Conservation (phyloP, 139 green algal species). For the Closterium sp. region DNA sequence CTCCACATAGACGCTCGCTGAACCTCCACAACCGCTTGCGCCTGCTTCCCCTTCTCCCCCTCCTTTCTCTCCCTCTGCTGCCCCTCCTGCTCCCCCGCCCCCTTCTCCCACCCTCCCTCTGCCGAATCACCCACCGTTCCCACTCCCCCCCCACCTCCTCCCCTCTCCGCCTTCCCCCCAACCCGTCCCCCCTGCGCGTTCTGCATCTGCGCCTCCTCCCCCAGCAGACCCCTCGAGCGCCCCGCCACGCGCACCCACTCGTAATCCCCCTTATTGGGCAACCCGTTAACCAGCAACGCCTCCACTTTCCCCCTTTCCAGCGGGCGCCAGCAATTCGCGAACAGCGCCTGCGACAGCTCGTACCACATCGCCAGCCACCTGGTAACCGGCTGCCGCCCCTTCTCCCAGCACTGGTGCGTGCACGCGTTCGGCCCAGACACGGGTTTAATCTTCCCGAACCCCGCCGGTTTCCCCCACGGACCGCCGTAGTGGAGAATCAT, state of each 20-base stretch:
- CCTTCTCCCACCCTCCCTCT: neutral
- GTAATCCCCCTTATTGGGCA: neutral
- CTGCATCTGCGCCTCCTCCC: neutral
- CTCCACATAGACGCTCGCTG: neutral
- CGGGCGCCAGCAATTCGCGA: constrained; percentile 25
- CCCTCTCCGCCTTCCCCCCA: neutral
- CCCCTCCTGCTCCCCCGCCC: neutral
- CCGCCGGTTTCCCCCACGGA: constrained; percentile 5
- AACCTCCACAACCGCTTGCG: neutral
- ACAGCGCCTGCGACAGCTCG: constrained; percentile 16
- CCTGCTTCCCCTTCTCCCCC: neutral
- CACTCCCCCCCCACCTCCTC: neutral
- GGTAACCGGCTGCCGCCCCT: neutral
- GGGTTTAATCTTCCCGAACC: constrained; percentile 1
- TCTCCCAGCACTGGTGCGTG: neutral
- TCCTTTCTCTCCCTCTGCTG: neutral
- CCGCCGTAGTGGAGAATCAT: constrained; percentile 27
- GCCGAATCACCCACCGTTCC: neutral
- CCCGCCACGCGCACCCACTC: neutral
- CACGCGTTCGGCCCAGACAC: constrained; percentile 3
- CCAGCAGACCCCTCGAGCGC: neutral
- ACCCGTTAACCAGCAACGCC: neutral
- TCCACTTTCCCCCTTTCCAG: constrained; percentile 27
- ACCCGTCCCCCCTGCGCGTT: neutral
- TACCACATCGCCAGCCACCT: constrained; percentile 38